phyloP scores from a whole-genome alignment of 345 rosid genomes.

The Psidium friedrichsthalianum region DNA sequence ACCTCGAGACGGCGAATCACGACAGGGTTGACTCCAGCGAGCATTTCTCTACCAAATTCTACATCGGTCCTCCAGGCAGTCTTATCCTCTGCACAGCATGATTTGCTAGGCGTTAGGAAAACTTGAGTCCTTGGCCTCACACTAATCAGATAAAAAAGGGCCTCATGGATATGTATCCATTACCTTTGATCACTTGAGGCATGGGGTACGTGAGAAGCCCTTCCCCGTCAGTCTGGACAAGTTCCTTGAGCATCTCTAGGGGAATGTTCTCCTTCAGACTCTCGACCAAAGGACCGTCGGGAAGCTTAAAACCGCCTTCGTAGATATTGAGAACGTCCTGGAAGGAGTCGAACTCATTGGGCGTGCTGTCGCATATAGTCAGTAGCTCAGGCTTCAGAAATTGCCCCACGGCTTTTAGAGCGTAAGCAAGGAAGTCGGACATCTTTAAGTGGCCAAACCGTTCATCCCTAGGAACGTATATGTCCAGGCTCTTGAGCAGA shows the following conservation, averaged over 20 bases:
- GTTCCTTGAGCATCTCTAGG: slow-evolving; percentile 14
- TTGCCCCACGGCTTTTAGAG: slow-evolving; percentile 21
- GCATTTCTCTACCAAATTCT: slow-evolving; percentile 9
- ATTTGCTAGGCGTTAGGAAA: not conserved
- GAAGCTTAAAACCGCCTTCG: slow-evolving; percentile 1
- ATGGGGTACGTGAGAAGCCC: slow-evolving; percentile 17
- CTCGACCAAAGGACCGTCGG: not conserved
- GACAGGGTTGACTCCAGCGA: slow-evolving; percentile 8
- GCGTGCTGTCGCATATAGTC: not conserved
- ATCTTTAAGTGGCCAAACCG: slow-evolving; percentile 31
- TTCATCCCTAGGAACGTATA: slow-evolving; percentile 34
- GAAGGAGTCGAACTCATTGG: slow-evolving; percentile 1
- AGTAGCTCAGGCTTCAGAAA: slow-evolving; percentile 12
- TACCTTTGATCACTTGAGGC: slow-evolving; percentile 29
- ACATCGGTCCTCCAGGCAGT: slow-evolving; percentile 10
- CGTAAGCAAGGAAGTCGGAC: slow-evolving; percentile 29
- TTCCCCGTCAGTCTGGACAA: slow-evolving; percentile 20
- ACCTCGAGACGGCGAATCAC: slow-evolving; percentile 15
- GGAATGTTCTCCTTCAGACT: not conserved
- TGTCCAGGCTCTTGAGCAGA: slow-evolving; percentile 12
- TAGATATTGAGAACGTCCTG: not conserved
- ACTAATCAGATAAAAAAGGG: not conserved
- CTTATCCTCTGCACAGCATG: slow-evolving; percentile 4
- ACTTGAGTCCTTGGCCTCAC: not conserved
- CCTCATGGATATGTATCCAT: not conserved